Percentiles rank a stretch among this genome's conserved stretches.
These are phyloP conservation scores for Neurospora sp. DNA, from an alignment of 495 filamentous ascomycete genomes.

Conservation along the genomic window DNA sequence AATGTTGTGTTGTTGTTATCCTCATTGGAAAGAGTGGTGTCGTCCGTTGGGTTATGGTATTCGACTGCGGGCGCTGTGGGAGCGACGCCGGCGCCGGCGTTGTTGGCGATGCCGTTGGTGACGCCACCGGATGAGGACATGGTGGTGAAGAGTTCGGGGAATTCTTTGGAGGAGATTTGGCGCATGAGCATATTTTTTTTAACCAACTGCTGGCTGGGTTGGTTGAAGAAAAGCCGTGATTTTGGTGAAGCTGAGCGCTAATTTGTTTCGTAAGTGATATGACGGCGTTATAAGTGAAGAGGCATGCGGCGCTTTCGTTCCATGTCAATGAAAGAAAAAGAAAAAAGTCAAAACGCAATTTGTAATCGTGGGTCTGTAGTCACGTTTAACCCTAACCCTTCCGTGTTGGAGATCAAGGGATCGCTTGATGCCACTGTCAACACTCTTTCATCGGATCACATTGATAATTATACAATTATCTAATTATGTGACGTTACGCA, in stretches of 20 bases:
- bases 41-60: neutral
- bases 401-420: neutral
- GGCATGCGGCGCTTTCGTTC: neutral
- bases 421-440: neutral
- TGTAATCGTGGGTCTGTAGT: neutral
- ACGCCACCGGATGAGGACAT: slow-evolving; percentile 9
- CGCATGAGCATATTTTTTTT: slow-evolving; percentile 14
- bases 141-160: slow-evolving; percentile 14
- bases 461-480: no score
- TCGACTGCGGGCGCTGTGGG: neutral
- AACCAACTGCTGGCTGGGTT: neutral
- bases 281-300: neutral
- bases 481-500: neutral
- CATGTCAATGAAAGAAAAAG: neutral
- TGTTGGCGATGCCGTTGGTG: neutral
- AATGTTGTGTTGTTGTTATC: slow-evolving; percentile 2
- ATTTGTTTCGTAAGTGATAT: neutral
- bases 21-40: neutral
- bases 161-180: slow-evolving; percentile 4
- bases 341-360: neutral
- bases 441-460: neutral
- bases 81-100: neutral
- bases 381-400: neutral
- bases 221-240: no score
- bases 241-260: neutral